Percentiles rank a stretch among this genome's conserved stretches.
Evolutionary conservation across 805 yeast genomes (phyloP).

Genomic region (Grigorovia transvaalensis): DNA sequence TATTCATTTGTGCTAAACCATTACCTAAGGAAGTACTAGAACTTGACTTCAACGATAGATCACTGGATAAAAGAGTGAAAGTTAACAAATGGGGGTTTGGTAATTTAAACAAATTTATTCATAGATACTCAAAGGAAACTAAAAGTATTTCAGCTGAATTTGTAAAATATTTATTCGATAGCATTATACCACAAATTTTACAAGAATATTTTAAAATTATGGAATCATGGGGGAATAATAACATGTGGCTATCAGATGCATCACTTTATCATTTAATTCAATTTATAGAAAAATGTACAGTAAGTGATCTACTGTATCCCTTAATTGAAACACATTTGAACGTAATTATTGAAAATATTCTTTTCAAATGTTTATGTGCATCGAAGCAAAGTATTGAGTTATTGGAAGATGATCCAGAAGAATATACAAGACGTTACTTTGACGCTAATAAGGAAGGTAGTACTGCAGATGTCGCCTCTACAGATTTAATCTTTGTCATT

Average conservation of each 20-base stretch:
- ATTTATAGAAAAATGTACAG: conserved; percentile 54
- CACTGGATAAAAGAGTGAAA: conserved; percentile 44
- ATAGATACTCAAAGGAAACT: conserved; percentile 45
- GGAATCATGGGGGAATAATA: conserved; percentile 31
- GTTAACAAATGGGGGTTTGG: conserved; percentile 86
- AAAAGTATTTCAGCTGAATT: conserved; percentile 39
- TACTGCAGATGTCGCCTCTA: conserved; percentile 74
- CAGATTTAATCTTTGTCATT: conserved; percentile 59
- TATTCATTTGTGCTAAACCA: conserved; percentile 43
- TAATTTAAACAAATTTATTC: conserved; percentile 59
- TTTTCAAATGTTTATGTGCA: conserved; percentile 70
- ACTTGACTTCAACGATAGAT: conserved; percentile 39
- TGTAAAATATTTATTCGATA: conserved; percentile 40
- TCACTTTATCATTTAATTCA: conserved; percentile 55
- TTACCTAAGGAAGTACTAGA: conserved; percentile 43
- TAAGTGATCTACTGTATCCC: conserved; percentile 48
- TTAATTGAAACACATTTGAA: conserved; percentile 55
- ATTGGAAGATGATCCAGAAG: conserved; percentile 74
- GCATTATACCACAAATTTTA: conserved; percentile 62
- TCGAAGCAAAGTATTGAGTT: conserved; percentile 52
- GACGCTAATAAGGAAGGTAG: conserved; percentile 52
- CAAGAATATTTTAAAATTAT: conserved; percentile 45
- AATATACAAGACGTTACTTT: conserved; percentile 65
- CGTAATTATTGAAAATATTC: conserved; percentile 53
- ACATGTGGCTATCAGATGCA: conserved; percentile 55